phyloP scores from a whole-genome alignment of 176 grass and related monocot species.

The Cenchrus americanus region DNA sequence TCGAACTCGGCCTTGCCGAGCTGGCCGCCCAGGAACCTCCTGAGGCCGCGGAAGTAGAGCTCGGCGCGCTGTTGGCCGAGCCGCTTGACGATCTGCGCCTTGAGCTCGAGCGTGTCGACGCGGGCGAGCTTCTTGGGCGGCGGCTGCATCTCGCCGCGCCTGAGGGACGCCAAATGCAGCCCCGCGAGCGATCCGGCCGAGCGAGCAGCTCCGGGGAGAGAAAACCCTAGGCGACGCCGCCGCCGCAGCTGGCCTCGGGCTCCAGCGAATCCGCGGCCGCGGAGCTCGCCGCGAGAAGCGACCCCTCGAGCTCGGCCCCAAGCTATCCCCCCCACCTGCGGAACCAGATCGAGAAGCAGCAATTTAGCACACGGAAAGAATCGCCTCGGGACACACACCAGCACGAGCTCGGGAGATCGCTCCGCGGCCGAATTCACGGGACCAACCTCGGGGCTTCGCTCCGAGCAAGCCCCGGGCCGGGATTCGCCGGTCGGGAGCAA shows the following conservation, averaged over 20 bases:
- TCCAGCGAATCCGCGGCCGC: slow-evolving; percentile 13
- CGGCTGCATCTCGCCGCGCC: slow-evolving; percentile 46
- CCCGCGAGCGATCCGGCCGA: not conserved
- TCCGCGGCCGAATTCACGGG: not conserved
- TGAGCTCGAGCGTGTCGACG: slow-evolving; percentile 61
- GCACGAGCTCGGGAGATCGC: not conserved
- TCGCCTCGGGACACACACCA: not conserved
- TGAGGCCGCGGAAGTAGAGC: slow-evolving; percentile 58
- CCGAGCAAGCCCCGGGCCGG: not conserved
- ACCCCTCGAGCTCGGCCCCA: slow-evolving; percentile 15
- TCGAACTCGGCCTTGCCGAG: slow-evolving; percentile 65
- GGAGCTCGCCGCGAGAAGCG: not conserved
- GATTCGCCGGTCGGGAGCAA: not conserved
- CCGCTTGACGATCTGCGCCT: slow-evolving; percentile 54
- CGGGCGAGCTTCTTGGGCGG: slow-evolving; percentile 52
- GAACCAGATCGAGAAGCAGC: slow-evolving; percentile 42
- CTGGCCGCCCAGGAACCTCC: slow-evolving; percentile 52
- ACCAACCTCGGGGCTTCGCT: not conserved
- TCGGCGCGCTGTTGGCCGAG: slow-evolving; percentile 57
- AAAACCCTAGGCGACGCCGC: slow-evolving; percentile 42
- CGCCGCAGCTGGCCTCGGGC: not conserved
- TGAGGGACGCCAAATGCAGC: slow-evolving; percentile 40
- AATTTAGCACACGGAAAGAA: slow-evolving; percentile 10
- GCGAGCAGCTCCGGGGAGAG: not conserved
- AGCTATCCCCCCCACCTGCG: slow-evolving; percentile 14